Evolutionary conservation across 2,329 filamentous ascomycete genomes (phyloP).

Genomic region (Aspergillus texensis): DNA sequence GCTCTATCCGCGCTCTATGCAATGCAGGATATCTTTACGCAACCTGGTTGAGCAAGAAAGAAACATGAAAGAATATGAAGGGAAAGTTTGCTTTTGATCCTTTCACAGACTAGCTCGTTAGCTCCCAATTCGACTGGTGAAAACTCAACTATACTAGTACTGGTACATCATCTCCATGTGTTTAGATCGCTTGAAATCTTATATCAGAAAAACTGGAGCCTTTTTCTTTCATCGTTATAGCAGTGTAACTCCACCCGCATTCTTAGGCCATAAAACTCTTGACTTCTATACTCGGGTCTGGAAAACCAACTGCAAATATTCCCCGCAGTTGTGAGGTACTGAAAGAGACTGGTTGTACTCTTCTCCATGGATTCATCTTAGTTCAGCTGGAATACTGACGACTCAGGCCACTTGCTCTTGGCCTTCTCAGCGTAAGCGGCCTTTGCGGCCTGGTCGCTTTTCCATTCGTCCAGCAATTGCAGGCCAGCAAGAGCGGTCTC

Average conservation of each 20-base stretch:
- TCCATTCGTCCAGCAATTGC: conserved; percentile 54
- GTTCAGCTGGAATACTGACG: conserved; percentile 38
- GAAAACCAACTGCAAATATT: conserved; percentile 1
- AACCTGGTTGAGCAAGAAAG: neutral
- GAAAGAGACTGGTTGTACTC: neutral
- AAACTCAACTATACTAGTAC: conserved; percentile 3
- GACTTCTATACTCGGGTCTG: conserved; percentile 1
- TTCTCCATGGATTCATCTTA: conserved; percentile 14
- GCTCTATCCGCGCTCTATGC: neutral
- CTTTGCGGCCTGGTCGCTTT: conserved; percentile 52
- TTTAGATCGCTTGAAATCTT: neutral
- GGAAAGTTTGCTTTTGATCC: neutral
- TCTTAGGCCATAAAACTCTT: neutral
- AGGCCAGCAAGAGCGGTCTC: conserved; percentile 61
- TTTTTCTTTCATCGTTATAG: neutral
- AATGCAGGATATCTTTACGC: neutral
- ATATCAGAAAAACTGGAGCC: neutral
- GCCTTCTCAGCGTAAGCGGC: conserved; percentile 52
- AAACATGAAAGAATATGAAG: neutral
- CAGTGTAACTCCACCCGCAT: neutral
- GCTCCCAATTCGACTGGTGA: neutral
- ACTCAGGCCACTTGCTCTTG: conserved; percentile 44
- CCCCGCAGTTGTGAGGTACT: neutral
- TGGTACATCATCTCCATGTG: neutral
- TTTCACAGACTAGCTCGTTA: neutral